Evolutionary conservation across 2,329 filamentous ascomycete species (phyloP).

Genomic region (Fusarium sp.): DNA sequence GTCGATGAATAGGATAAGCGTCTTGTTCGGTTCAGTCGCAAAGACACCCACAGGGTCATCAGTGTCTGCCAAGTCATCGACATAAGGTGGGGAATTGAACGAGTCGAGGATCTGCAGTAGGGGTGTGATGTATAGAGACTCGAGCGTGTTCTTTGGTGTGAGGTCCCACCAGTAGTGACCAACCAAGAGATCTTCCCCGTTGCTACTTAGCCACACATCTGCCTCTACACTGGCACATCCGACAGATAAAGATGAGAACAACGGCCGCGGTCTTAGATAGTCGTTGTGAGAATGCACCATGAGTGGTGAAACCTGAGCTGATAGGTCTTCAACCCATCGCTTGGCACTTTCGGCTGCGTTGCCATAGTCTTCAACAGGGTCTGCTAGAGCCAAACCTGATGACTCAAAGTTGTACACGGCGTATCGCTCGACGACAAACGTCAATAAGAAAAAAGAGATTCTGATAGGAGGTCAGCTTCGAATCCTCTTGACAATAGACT

Average conservation of each 20-base stretch:
- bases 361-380: slow-evolving; percentile 22
- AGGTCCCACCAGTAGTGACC: slow-evolving; percentile 66
- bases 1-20: slow-evolving; percentile 74
- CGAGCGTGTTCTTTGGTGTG: slow-evolving; percentile 67
- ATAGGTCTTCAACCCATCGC: slow-evolving; percentile 35
- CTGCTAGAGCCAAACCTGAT: slow-evolving; percentile 23
- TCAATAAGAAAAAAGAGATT: slow-evolving; percentile 23
- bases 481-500: too few species aligned
- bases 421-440: slow-evolving; percentile 27
- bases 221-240: slow-evolving; percentile 74
- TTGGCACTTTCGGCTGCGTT: slow-evolving; percentile 26
- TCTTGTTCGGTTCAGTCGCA: slow-evolving; percentile 61
- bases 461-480: slow-evolving; percentile 17
- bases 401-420: slow-evolving; percentile 31
- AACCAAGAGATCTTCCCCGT: slow-evolving; percentile 66
- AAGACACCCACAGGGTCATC: slow-evolving; percentile 63
- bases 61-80: rapidly evolving
- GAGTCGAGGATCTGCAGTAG: slow-evolving; percentile 68
- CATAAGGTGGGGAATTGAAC: slow-evolving; percentile 16
- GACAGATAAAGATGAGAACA: slow-evolving; percentile 70
- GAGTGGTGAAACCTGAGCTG: slow-evolving; percentile 29
- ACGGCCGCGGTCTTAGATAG: slow-evolving; percentile 71
- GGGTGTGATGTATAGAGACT: slow-evolving; percentile 72
- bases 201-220: slow-evolving; percentile 70
- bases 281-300: slow-evolving; percentile 73